Base-by-base conservation (phyloP, 139 green algal genomes). In the Chlorella sp. region DNA sequence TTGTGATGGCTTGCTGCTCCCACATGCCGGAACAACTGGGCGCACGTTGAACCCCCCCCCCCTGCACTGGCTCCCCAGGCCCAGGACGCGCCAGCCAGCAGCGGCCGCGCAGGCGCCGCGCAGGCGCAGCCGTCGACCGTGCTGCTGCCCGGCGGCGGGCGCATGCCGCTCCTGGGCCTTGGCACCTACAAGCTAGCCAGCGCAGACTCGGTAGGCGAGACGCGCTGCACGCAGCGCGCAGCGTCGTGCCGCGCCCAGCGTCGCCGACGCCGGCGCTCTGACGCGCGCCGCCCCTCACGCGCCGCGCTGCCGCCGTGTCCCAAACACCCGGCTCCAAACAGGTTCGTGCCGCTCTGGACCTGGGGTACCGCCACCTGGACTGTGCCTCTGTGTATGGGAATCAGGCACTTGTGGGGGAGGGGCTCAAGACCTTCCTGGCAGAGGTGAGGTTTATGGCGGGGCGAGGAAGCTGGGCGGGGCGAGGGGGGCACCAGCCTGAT, bases 361-460 rank as follows among this genome's bases (percentile, higher is more conserved):
- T 73, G 31, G 91, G 90, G 15, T 97, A 94, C 73, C 77, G 91
- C 51, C 86, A 92, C 75, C 73, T 97, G 50, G 93, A 96, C 77
- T 95, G 90, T 75, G 92, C 92, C 40, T 63, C 77, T 9, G 76
- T 89, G 23, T 97, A 97, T 55, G 78, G 59, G 29, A 97, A 95
- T 72, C 76, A 97, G 79, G 66, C 67, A 27, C 27, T 80, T 38
- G 78, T 97, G 14, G 92, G 91, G 21, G 70, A 91, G 67, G 92
- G 82, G 38, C 69, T 97, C 42, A 46, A 72, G 23, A 82, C 83
- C 5, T 93, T 89, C 55, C 78, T 93, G 0, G 71, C 51, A 1
- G 35, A 58, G 50, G 62, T 70, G 46, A 27, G n/a, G 17, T 11
- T 29, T 11, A n/a, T n/a, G n/a, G n/a, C n/a, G n/a, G n/a, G n/a